Base-by-base conservation (phyloP, 1,139 yeast genomes). In the Hemisphaericaspora xylanilytica region DNA sequence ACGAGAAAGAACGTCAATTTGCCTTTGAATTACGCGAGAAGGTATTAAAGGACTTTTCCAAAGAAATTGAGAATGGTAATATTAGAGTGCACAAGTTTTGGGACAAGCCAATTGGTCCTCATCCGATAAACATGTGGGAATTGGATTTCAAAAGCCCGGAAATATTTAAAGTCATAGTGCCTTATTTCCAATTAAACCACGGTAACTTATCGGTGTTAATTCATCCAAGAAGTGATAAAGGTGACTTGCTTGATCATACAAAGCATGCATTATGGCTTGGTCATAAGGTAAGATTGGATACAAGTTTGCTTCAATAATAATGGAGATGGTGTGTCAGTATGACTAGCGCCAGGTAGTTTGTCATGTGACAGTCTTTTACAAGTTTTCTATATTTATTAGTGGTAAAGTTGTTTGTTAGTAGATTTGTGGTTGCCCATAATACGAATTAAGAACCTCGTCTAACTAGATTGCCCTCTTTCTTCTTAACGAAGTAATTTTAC, bases 31-130 rank as follows among this genome's bases (percentile, higher is more conserved):
- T 78, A 36, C 61, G 78, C 39, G 70, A 65, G 16, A 58, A 65
- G 39, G 65, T 78, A 6, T 52, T 52, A 28, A 37, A 47, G 32
- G 80, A 75, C 35, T 78, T 78, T 49, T 63, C 67, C 5, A 39
- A 53, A 9, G 81, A 78, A 40, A 59, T 79, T 16, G 67, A 56
- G 12, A 49, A 52, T 2, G 79, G 77, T 2, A 58, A 59, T 24
- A 59, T 76, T 18, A 48, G 79, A 37, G 67, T 76, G 4, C 62
- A 65, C 55, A 67, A 67, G 45, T 59, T 75, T 35, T 73, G 76
- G 69, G 75, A 74, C 35, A 57, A 58, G 37, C 74, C 80, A 16
- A 58, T 79, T 34, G 85, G 85, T 0, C 84, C 84, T 0, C 84
- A 79, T 47, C 79, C 82, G 0, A 55, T 66, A 18, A 55, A 53